These are phyloP conservation scores for Tulasnella sp. DNA, from an alignment of 768 basidiomycete genomes.

Conservation along the genomic window DNA sequence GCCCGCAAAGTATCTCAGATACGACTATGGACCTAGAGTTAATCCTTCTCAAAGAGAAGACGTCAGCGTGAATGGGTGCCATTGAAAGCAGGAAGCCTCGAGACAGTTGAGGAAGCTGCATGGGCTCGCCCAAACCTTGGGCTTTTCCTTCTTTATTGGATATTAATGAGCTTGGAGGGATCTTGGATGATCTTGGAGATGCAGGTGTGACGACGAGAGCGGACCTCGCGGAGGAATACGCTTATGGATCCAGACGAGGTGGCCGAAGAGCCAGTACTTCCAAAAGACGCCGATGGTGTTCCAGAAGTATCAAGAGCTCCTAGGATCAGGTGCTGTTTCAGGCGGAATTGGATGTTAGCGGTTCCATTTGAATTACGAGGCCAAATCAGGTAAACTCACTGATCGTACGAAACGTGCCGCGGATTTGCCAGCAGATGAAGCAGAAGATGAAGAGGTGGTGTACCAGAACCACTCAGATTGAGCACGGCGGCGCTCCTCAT, in stretches of 20 bases:
- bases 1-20: conserved; percentile 87
- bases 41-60: conserved; percentile 92
- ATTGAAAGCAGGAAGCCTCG: conserved; percentile 92
- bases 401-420: conserved; percentile 98
- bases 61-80: conserved; percentile 96
- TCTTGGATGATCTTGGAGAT: conserved; percentile 55
- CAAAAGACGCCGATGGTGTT: conserved; percentile 93
- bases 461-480: conserved; percentile 93
- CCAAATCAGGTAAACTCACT: conserved; percentile 35
- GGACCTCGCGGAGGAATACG: conserved; percentile 89
- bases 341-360: conserved; percentile 40
- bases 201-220: conserved; percentile 74
- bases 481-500: conserved; percentile 75
- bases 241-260: conserved; percentile 82
- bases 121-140: conserved; percentile 78
- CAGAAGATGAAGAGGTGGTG: conserved; percentile 87
- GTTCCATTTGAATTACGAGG: neutral
- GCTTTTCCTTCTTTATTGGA: conserved; percentile 99
- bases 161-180: conserved; percentile 61
- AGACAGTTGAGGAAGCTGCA: conserved; percentile 93
- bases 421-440: conserved; percentile 93
- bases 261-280: conserved; percentile 92
- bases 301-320: conserved; percentile 76
- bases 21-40: conserved; percentile 91
- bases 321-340: conserved; percentile 67